These are phyloP conservation scores for Tylopilus intermedius DNA, from an alignment of 768 basidiomycete genomes.

Conservation along the genomic window DNA sequence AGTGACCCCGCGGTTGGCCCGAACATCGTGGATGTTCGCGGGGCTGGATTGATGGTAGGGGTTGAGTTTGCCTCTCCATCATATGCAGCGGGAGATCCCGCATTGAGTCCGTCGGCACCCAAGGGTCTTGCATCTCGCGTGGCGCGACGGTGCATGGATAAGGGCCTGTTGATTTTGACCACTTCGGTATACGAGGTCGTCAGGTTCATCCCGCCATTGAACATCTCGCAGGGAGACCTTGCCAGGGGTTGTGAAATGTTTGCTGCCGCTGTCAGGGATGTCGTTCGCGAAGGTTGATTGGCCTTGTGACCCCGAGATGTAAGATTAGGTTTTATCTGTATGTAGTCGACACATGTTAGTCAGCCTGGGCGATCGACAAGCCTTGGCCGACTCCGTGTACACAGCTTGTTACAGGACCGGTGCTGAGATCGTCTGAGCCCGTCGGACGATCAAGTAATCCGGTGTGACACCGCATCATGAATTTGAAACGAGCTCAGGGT, in stretches of 20 bases:
- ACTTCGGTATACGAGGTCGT: slow-evolving; percentile 86
- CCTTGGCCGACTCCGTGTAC: too few species aligned
- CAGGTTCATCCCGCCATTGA: slow-evolving; percentile 90
- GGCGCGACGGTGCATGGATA: slow-evolving; percentile 75
- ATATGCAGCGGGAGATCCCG: slow-evolving; percentile 49
- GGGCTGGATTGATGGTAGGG: slow-evolving; percentile 84
- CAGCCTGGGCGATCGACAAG: too few species aligned
- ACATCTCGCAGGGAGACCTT: slow-evolving; percentile 72
- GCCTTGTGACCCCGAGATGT: background rate
- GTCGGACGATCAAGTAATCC: too few species aligned
- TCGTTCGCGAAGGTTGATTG: slow-evolving; percentile 41
- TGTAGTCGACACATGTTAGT: too few species aligned
- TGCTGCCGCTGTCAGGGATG: slow-evolving; percentile 64
- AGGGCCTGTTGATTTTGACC: slow-evolving; percentile 82
- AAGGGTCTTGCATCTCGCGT: slow-evolving; percentile 63
- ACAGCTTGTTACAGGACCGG: too few species aligned
- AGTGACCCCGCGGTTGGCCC: slow-evolving; percentile 46
- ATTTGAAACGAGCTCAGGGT: too few species aligned
- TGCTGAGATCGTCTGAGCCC: too few species aligned
- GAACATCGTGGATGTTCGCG: slow-evolving; percentile 81
- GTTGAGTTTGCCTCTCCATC: slow-evolving; percentile 69
- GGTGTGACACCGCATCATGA: too few species aligned
- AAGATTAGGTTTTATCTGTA: too few species aligned
- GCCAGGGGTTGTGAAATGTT: slow-evolving; percentile 63
- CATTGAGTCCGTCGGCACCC: slow-evolving; percentile 33